A percentile compares a stretch with the other conserved stretches of the same genome.
Evolutionary conservation across 2,329 filamentous ascomycete genomes (phyloP).

Genomic region (Westerdykella aurantiaca): DNA sequence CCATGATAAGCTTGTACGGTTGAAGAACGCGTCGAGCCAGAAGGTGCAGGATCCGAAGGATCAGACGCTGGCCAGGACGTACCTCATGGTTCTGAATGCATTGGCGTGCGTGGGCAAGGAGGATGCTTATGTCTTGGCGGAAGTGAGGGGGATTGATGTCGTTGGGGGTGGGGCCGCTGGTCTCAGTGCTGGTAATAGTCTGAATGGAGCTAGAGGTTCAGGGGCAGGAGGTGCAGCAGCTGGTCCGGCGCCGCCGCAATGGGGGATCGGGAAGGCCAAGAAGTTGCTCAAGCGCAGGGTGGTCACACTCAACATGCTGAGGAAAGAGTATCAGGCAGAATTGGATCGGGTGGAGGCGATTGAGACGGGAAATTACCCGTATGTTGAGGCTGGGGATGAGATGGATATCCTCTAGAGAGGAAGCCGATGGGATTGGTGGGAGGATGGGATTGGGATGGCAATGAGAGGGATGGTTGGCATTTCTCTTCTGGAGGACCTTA

Average conservation of each 20-base stretch:
- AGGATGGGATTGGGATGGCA: background rate
- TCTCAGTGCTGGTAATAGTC: too few relatives aligned
- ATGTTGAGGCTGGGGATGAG: constrained; percentile 43
- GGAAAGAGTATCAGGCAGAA: constrained; percentile 84
- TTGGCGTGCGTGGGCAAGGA: constrained; percentile 77
- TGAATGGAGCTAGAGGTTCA: background rate
- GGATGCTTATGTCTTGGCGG: constrained; percentile 72
- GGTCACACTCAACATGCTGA: constrained; percentile 77
- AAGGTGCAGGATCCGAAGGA: constrained; percentile 43
- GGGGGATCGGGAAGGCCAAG: constrained; percentile 31
- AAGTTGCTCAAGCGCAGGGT: constrained; percentile 60
- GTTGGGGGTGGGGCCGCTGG: background rate
- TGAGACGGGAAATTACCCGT: constrained; percentile 82
- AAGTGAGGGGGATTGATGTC: constrained; percentile 42
- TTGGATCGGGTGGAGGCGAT: constrained; percentile 83
- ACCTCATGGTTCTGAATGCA: constrained; percentile 88
- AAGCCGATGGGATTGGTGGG: background rate
- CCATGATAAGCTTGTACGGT: constrained; percentile 51
- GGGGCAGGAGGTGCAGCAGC: too few relatives aligned
- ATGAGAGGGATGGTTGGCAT: too few relatives aligned
- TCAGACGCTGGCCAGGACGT: constrained; percentile 61
- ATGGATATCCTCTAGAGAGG: constrained; percentile 32
- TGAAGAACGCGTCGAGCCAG: constrained; percentile 37
- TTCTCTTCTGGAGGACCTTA: too few relatives aligned
- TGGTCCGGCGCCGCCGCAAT: constrained; percentile 13